Percentiles rank a stretch among this genome's conserved stretches.
These are phyloP conservation scores for Termitomyces sp. DNA, from an alignment of 768 basidiomycete genomes.

Conservation along the genomic window DNA sequence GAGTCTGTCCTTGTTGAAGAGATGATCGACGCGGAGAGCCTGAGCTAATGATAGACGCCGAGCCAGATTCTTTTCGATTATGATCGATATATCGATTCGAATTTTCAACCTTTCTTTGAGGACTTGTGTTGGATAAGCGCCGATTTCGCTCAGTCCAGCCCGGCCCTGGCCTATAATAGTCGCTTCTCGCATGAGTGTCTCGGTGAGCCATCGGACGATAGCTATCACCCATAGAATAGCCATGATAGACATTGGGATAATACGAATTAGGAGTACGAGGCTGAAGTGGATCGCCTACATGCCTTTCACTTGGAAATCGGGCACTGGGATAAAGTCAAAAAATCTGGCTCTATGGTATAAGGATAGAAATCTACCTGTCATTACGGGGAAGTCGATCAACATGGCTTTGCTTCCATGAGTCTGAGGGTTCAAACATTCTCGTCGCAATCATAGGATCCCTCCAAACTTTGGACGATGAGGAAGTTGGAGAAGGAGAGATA, in stretches of 20 bases:
- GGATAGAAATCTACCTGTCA: slow-evolving; percentile 35
- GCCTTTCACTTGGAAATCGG: slow-evolving; percentile 28
- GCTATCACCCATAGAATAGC: slow-evolving; percentile 38
- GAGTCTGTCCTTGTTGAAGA: slow-evolving; percentile 16
- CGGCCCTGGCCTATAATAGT: slow-evolving; percentile 52
- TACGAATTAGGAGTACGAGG: slow-evolving; percentile 17
- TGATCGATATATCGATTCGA: slow-evolving; percentile 27
- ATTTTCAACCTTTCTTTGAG: slow-evolving; percentile 15
- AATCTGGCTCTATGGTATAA: neutral
- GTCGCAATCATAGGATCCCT: slow-evolving; percentile 34
- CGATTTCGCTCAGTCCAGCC: slow-evolving; percentile 11
- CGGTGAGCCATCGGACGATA: slow-evolving; percentile 49
- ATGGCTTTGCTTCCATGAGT: slow-evolving; percentile 65
- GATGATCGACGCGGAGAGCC: slow-evolving; percentile 26
- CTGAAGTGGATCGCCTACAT: slow-evolving; percentile 27
- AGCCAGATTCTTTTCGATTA: slow-evolving; percentile 23
- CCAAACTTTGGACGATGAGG: slow-evolving; percentile 25
- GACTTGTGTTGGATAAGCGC: slow-evolving; percentile 6
- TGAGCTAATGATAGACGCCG: slow-evolving; percentile 30
- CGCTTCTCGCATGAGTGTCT: slow-evolving; percentile 38
- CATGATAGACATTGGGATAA: slow-evolving; percentile 8
- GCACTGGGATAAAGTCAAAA: slow-evolving; percentile 1
- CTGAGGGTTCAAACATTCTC: slow-evolving; percentile 73
- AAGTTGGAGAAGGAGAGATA: slow-evolving; percentile 36
- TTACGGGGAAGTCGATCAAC: slow-evolving; percentile 39